These are phyloP conservation scores for Talaromyces islandicus DNA, from an alignment of 2,329 filamentous ascomycete genomes.

Conservation along the genomic window DNA sequence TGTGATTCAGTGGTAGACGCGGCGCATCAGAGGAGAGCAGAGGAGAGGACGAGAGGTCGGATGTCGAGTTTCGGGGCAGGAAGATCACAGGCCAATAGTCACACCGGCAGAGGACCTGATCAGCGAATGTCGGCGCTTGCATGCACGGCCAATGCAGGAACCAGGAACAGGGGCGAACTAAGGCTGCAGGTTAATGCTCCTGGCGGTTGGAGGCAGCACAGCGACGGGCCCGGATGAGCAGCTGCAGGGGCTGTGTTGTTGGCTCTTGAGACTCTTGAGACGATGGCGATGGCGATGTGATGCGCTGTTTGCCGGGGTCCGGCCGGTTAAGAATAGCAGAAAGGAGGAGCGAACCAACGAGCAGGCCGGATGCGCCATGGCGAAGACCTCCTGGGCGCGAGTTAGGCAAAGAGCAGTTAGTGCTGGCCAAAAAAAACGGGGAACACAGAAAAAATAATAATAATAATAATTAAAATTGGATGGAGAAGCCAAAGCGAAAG, in stretches of 20 bases:
- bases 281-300: not conserved
- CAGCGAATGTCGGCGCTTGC: slow-evolving; percentile 7
- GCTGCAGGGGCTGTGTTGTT: not conserved
- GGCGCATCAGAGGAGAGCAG: not conserved
- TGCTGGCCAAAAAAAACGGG: not conserved
- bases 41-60: not conserved
- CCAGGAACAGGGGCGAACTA: not conserved
- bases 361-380: not conserved
- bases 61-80: not conserved
- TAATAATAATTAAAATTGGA: not conserved
- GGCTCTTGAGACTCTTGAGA: not conserved
- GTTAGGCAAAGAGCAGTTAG: not conserved
- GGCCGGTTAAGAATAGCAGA: not conserved
- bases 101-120: not conserved
- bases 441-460: not conserved
- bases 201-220: not conserved
- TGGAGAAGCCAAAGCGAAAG: not conserved
- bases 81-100: not conserved
- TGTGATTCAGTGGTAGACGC: not conserved
- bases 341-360: not conserved
- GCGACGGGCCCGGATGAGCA: not conserved
- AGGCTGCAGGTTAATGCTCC: not conserved
- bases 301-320: not conserved
- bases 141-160: slow-evolving; percentile 8
- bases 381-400: not conserved